A percentile compares a stretch with the other conserved stretches of the same genome.
Conservation (phyloP, 306 rosid genomes). For the Cicer pinnatifidum region DNA sequence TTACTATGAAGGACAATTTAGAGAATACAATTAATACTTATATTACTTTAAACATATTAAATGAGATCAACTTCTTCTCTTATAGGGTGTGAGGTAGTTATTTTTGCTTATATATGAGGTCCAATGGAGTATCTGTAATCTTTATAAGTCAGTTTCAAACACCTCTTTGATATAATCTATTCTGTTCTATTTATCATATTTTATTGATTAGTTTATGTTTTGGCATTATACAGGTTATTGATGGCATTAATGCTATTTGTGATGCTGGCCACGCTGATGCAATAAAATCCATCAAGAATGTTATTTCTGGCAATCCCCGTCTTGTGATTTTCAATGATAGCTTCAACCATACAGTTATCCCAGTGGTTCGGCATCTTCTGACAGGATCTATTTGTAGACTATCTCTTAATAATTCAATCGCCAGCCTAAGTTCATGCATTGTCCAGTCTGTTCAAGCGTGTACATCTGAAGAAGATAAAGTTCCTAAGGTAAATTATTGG, state of each 20-base stretch:
- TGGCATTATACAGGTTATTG: constrained; percentile 65
- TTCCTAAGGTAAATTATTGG: constrained; percentile 53
- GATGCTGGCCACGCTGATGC: constrained; percentile 56
- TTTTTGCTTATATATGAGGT: too few relatives aligned
- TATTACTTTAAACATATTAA: too few relatives aligned
- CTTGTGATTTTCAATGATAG: constrained; percentile 73
- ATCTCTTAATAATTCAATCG: constrained; percentile 56
- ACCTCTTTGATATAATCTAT: constrained; percentile 11
- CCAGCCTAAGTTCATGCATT: constrained; percentile 77
- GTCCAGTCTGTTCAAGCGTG: constrained; percentile 60
- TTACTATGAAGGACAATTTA: too few relatives aligned
- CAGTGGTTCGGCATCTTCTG: constrained; percentile 61
- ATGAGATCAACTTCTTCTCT: too few relatives aligned
- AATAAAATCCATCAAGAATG: constrained; percentile 58
- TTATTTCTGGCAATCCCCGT: constrained; percentile 55
- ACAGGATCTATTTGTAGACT: constrained; percentile 63
- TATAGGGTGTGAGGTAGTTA: too few relatives aligned
- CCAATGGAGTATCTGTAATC: background rate
- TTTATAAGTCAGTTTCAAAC: constrained; percentile 14
- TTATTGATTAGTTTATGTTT: constrained; percentile 40
- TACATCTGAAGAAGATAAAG: constrained; percentile 53
- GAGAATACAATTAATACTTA: too few relatives aligned
- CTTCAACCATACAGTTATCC: constrained; percentile 48
- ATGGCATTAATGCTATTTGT: constrained; percentile 64
- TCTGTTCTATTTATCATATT: constrained; percentile 36